Percentiles rank a stretch among this genome's conserved stretches.
Evolutionary conservation across 768 basidiomycete genomes (phyloP).

Genomic region (Kwoniella sp.): DNA sequence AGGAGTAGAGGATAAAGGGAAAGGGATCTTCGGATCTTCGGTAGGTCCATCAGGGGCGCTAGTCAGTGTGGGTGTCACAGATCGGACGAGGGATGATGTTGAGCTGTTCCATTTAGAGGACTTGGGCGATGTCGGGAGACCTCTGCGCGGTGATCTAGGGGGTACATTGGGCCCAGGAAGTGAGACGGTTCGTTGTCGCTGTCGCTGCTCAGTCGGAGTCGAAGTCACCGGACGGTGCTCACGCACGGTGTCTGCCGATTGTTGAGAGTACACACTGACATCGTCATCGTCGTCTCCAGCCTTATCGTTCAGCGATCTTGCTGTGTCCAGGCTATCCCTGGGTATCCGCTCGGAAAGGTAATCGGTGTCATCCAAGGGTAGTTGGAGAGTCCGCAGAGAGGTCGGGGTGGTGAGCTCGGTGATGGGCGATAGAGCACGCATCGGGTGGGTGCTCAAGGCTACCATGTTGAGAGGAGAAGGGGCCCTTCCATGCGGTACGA

Average conservation of each 20-base stretch:
- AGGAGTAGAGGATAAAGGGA: conserved; percentile 1
- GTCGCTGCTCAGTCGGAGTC: background rate
- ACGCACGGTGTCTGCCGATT: conserved; percentile 6
- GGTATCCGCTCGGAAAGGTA: conserved; percentile 13
- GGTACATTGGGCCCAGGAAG: conserved; percentile 12
- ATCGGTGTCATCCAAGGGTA: conserved; percentile 13
- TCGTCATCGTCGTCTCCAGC: conserved; percentile 10
- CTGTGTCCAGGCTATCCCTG: background rate
- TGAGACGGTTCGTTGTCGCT: conserved; percentile 7
- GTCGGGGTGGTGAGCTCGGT: conserved; percentile 43
- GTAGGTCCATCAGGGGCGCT: background rate
- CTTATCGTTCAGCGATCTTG: background rate
- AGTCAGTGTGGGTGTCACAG: background rate
- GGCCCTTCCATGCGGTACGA: background rate
- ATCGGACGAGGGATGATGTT: background rate
- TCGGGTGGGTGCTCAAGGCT: background rate
- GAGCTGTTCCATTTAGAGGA: conserved; percentile 3
- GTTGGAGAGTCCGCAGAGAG: conserved; percentile 20
- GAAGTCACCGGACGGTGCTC: background rate
- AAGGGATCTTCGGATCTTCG: background rate
- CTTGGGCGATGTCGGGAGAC: background rate
- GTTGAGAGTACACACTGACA: conserved; percentile 22
- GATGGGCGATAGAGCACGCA: conserved; percentile 44
- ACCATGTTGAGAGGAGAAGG: conserved; percentile 3
- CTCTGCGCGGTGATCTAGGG: conserved; percentile 9